Evolutionary conservation across 2,329 filamentous ascomycete genomes (phyloP), one percentile per base, ranked within the genome.

Genomic region (Mariannaea sp.): DNA sequence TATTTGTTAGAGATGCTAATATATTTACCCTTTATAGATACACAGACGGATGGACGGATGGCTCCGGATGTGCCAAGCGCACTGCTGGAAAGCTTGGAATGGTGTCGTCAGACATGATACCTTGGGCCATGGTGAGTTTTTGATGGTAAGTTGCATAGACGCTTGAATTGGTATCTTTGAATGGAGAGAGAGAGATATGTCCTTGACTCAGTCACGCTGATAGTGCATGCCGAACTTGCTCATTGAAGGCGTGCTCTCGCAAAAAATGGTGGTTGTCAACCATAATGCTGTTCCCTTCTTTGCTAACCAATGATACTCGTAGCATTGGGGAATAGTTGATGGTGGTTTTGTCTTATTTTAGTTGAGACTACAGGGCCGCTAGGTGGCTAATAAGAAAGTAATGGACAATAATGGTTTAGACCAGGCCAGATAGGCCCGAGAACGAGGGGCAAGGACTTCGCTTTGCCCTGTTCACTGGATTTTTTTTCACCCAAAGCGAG

Each of bases 71-170:
- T n/a, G 16, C 47, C 47, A 38, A 49, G 47, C 29, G 30, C 38
- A n/a, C 14, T 17, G 38, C 14, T 19, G 43, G 42, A 14, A 32
- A 7, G 16, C 43, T 30, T 41, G 43, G 43, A 24, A 47, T 27
- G 32, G 32, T 20, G 19, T 16, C 20, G 30, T 33, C n/a, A 27
- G 32, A 30, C n/a, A n/a, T n/a, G 35, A 35, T 39, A 35, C 35
- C 17, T 32, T 29, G 40, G 29, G 38, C 46, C 26, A 32, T 40
- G 27, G 38, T 19, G 40, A 39, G 26, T 42, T 29, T 45, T 42
- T 44, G 56, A 56, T 60, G 58, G 58, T 47, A n/a, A n/a, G n/a
- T 53, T 61, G 58, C 62, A 58, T 49, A 53, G 8, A 24, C n/a
- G n/a, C n/a, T 56, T 51, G 55, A 49, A 55, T 49, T 50, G 48